A percentile compares a stretch with the other conserved stretches of the same genome.
phyloP scores from a whole-genome alignment of 208 protist genomes.

The Strigomonas oncopelti region DNA sequence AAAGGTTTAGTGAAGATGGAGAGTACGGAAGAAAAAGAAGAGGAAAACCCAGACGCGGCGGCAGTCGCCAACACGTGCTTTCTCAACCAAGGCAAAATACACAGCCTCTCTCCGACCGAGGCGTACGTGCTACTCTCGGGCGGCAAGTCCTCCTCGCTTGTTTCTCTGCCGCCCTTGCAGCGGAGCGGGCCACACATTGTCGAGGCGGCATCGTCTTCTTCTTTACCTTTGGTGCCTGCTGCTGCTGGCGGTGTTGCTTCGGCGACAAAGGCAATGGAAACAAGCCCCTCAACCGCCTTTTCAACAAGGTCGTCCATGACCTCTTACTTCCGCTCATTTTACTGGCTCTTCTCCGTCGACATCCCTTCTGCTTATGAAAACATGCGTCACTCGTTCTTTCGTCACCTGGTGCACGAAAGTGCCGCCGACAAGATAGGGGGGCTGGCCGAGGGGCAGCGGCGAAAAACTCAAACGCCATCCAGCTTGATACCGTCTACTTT shows the following conservation, averaged over 20 bases:
- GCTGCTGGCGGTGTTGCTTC: no score
- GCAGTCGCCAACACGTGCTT: background rate
- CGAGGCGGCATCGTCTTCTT: no score
- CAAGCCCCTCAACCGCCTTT: no score
- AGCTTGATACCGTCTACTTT: background rate
- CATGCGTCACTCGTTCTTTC: background rate
- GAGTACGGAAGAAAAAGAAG: background rate
- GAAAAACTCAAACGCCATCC: background rate
- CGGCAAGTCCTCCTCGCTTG: no score
- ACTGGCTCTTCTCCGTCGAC: background rate
- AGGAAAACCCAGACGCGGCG: background rate
- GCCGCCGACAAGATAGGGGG: no score
- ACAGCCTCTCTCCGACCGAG: conserved; percentile 5
- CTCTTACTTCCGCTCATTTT: background rate
- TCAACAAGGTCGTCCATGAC: no score
- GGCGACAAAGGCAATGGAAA: no score
- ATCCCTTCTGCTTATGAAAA: background rate
- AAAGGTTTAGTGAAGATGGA: background rate
- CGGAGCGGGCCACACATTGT: no score
- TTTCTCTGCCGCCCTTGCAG: no score
- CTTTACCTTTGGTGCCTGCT: background rate
- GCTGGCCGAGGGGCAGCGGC: no score
- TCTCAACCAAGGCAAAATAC: background rate
- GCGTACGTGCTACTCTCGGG: conserved; percentile 2
- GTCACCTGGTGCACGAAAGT: background rate